phyloP scores from a whole-genome alignment of 2,329 filamentous ascomycete species.

The Dactylellina leptospora region DNA sequence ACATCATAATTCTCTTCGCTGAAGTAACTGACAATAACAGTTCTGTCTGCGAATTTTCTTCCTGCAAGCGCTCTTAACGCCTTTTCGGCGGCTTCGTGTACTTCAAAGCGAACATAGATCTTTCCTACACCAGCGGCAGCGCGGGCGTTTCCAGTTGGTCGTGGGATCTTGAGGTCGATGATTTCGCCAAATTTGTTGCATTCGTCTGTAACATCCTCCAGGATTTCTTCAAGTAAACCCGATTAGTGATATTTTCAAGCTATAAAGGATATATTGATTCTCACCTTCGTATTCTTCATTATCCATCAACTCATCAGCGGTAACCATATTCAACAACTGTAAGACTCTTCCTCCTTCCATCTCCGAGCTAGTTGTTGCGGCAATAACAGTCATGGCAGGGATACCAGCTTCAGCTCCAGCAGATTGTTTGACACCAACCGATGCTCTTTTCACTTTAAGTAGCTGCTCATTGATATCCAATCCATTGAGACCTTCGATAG shows the following conservation, averaged over 20 bases:
- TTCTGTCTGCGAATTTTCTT: constrained; percentile 93
- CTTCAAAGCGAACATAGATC: constrained; percentile 95
- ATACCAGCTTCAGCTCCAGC: constrained; percentile 93
- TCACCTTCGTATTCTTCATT: constrained; percentile 93
- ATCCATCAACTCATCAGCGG: constrained; percentile 90
- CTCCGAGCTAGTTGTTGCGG: constrained; percentile 82
- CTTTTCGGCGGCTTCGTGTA: constrained; percentile 77
- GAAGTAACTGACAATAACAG: constrained; percentile 95
- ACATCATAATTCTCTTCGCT: constrained; percentile 98
- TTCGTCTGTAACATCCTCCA: constrained; percentile 91
- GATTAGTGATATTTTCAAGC: constrained; percentile 7
- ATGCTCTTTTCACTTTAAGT: constrained; percentile 86
- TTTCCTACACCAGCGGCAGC: constrained; percentile 92
- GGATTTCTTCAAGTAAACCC: constrained; percentile 76
- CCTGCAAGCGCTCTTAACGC: constrained; percentile 90
- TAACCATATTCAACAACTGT: constrained; percentile 98
- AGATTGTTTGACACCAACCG: constrained; percentile 92
- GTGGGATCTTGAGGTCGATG: constrained; percentile 88
- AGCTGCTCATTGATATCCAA: constrained; percentile 91
- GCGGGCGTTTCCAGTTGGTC: constrained; percentile 81
- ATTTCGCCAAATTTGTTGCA: constrained; percentile 89
- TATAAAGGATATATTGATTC: constrained; percentile 51
- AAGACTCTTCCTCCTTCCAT: constrained; percentile 83
- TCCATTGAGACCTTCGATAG: constrained; percentile 87
- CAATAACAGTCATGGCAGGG: constrained; percentile 96